Conservation (phyloP, 805 yeast species). For the Lipomyces lipofer region DNA sequence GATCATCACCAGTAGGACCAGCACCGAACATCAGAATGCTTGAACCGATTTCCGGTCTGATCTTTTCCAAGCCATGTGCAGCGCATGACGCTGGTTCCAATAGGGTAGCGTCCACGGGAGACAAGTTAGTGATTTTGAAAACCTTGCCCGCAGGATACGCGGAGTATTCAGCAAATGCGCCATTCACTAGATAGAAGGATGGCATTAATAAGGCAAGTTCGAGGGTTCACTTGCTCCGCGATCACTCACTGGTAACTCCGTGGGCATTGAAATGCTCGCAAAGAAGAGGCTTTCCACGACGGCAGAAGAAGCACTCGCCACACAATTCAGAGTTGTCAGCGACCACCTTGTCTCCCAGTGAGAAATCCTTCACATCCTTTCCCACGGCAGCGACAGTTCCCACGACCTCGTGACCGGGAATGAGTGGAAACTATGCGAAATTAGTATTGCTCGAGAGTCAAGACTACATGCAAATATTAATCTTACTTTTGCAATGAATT, state of each 20-base stretch:
- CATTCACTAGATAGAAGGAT: slow-evolving; percentile 12
- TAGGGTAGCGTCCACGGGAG: slow-evolving; percentile 26
- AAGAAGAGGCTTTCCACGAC: slow-evolving; percentile 26
- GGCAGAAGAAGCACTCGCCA: slow-evolving; percentile 29
- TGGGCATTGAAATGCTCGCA: slow-evolving; percentile 31
- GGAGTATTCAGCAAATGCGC: slow-evolving; percentile 30
- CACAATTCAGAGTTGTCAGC: slow-evolving; percentile 30
- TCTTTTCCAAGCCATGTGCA: slow-evolving; percentile 29
- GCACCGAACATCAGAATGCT: slow-evolving; percentile 30
- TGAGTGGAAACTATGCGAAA: slow-evolving; percentile 26
- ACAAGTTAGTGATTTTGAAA: slow-evolving; percentile 25
- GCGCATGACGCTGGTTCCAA: slow-evolving; percentile 31
- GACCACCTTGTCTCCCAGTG: slow-evolving; percentile 26
- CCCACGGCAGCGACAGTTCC: slow-evolving; percentile 29
- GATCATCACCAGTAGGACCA: slow-evolving; percentile 30
- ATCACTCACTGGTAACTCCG: slow-evolving; percentile 24
- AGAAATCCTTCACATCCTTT: slow-evolving; percentile 20
- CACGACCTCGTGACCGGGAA: slow-evolving; percentile 31
- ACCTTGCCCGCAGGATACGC: slow-evolving; percentile 31
- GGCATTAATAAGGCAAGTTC: background rate
- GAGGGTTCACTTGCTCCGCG: background rate
- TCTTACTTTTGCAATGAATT: too few species aligned
- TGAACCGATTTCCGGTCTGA: slow-evolving; percentile 28
- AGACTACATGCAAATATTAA: too few species aligned
- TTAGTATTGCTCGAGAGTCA: too few species aligned